Percentiles rank a stretch among this genome's conserved stretches.
phyloP scores from a whole-genome alignment of 441 rosid species.

The Populus trichocarpa region DNA sequence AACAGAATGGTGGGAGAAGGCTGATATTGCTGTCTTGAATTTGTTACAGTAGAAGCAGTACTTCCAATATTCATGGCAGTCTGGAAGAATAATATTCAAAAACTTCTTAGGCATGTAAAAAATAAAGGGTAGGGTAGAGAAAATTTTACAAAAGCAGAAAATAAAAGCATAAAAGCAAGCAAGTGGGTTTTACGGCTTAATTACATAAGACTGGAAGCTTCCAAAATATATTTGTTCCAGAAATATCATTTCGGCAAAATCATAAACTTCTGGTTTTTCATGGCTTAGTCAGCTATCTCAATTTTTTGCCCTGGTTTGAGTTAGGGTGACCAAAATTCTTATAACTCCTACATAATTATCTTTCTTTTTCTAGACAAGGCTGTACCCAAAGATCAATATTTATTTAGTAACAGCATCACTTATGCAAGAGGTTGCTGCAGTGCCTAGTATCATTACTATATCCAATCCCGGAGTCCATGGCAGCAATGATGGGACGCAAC shows the following conservation, averaged over 20 bases:
- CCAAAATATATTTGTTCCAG: not conserved
- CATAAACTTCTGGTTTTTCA: not conserved
- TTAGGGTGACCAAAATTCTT: not conserved
- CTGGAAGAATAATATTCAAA: slow-evolving; percentile 28
- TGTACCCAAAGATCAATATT: not conserved
- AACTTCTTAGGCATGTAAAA: not conserved
- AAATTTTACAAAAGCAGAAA: not conserved
- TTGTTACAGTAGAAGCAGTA: slow-evolving; percentile 29
- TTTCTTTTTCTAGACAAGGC: not conserved
- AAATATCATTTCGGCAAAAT: not conserved
- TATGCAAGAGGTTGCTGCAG: not conserved
- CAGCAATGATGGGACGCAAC: not conserved
- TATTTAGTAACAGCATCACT: not conserved
- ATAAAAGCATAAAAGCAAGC: not conserved
- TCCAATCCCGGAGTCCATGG: not conserved
- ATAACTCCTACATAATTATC: not conserved
- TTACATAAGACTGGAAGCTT: not conserved
- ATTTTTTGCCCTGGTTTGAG: not conserved
- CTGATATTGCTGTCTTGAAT: slow-evolving; percentile 37
- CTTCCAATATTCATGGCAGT: slow-evolving; percentile 38
- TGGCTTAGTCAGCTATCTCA: not conserved
- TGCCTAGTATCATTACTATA: not conserved
- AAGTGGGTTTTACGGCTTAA: not conserved
- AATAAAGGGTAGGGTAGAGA: not conserved
- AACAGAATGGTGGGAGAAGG: slow-evolving; percentile 35